Base-by-base conservation (phyloP, 2,329 filamentous ascomycete species). In the Neofusicoccum sp. region DNA sequence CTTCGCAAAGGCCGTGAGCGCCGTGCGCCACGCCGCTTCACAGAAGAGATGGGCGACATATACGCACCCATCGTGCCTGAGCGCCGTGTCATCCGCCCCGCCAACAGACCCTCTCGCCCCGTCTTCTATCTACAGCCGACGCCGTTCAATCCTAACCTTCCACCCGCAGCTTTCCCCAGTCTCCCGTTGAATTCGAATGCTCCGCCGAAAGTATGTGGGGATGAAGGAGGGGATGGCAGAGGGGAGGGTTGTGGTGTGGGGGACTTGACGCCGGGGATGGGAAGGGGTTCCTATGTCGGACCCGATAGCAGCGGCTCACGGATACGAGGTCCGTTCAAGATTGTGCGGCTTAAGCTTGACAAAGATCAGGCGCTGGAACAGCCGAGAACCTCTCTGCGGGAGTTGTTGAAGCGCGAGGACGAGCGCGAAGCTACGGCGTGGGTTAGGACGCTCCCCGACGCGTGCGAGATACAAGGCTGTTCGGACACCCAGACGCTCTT, bases 121-220 rank as follows among this genome's bases (percentile, higher is more conserved):
- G 3, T 14, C 33, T 52, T 52, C 33, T 11, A 37, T 4, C 2
- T 37, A 16, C 9, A n/a, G n/a, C 12, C 61, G 33, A 56, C 33
- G 22, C 43, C 61, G 5, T 63, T 56, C 34, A 63, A 56, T 22
- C 43, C 61, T 2, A 45, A 37, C 28, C 52, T 50, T 11, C 52
- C 36, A 2, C 61, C 61, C 2, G 50, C 61, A 2, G 31, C 61
- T 14, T 63, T 63, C n/a, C 61, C 61, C 14, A 58, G 34, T 36
- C 43, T 62, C 6, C 49, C 49, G 5, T 4, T 56, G 12, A 11
- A 28, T n/a, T n/a, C 16, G 8, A 28, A 33, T 33, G 16, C 6
- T 28, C 7, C 29, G 8, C 31, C 28, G 12, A 12, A 22, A 3
- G 11, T 4, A 12, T 11, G n/a, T 2, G 8, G 9, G n/a, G 12